Base-by-base conservation (phyloP, 768 basidiomycete genomes). In the Tricholoma furcatifolium region DNA sequence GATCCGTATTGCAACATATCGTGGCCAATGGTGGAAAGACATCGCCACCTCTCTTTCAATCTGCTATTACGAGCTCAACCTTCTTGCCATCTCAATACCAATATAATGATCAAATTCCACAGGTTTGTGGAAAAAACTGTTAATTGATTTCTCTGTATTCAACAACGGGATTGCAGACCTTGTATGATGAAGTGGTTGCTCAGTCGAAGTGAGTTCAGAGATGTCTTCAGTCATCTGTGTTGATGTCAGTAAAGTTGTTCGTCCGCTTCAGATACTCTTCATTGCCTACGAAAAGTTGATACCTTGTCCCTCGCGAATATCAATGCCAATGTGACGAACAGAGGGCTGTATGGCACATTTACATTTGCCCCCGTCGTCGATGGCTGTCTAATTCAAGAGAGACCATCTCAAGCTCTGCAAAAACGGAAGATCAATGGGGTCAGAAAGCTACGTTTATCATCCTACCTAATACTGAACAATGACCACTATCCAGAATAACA, bases 1-100 rank as follows among this genome's bases (percentile, higher is more conserved):
- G 77, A 2, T 79, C 78, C 1, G 76, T 79, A 8, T 18, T 80
- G 4, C 77, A 79, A 45, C 78, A 79, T 21, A 27, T 79, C 3
- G 60, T 79, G 30, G 78, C 78, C 6, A 62, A 78, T 24, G 66
- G 66, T 14, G 78, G 78, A n/a, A 64, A 69, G 21, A 79, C 77
- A 0, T 54, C 65, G 6, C 77, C 77, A 0, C 67, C 71, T 1
- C 62, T 80, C 1, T 80, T 80, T 60, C 61, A 64, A 39, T 63
- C 56, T 6, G 76, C 70, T 0, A 77, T 79, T 7, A 67, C 73
- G 6, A 78, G 74, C 59, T 80, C 78, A 0, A 61, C 62, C 0
- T 77, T 65, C 56, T 53, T 79, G 6, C 72, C 77, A 0, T 70
- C 74, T 1, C 77, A 79, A 48, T 79, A 78, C 50, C 50, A 58